Percentiles rank a stretch among this genome's conserved stretches.
phyloP scores from a whole-genome alignment of 2,329 filamentous ascomycete genomes.

The Exophiala xenobiotica region DNA sequence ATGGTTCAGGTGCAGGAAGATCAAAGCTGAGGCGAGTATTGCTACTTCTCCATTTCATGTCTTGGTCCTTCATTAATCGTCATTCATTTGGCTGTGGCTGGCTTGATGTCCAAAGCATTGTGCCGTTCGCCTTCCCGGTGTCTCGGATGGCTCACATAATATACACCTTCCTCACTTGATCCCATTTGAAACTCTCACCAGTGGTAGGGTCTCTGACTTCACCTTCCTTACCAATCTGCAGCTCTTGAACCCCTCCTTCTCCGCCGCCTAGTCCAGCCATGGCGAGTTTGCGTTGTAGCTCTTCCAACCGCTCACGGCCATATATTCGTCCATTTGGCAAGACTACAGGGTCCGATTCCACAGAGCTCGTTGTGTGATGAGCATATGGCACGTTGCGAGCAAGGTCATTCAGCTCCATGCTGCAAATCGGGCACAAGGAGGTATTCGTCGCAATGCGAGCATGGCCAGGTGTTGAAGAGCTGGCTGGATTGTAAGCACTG shows the following conservation, averaged over 20 bases:
- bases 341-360: constrained; percentile 82
- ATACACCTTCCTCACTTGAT: constrained; percentile 79
- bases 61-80: too few species aligned
- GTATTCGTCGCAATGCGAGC: constrained; percentile 51
- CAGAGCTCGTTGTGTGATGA: constrained; percentile 89
- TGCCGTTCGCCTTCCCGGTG: too few species aligned
- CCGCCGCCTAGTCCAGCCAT: constrained; percentile 21
- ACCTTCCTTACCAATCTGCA: constrained; percentile 41
- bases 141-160: constrained; percentile 80
- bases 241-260: constrained; percentile 9
- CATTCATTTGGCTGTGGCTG: too few species aligned
- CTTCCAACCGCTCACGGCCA: constrained; percentile 69
- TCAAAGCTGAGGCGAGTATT: too few species aligned
- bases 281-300: constrained; percentile 73
- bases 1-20: too few species aligned
- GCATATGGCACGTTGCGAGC: constrained; percentile 89
- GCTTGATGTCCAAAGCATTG: too few species aligned
- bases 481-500: constrained; percentile 55
- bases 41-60: too few species aligned
- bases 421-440: constrained; percentile 91
- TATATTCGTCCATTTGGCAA: constrained; percentile 87
- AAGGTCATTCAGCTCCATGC: constrained; percentile 88
- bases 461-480: constrained; percentile 53
- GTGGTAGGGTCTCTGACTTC: constrained; percentile 77
- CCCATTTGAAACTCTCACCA: constrained; percentile 63